Evolutionary conservation across 495 filamentous ascomycete species (phyloP), one percentile per base, ranked within the genome.

Genomic region (Hypoxylon lenormandii): DNA sequence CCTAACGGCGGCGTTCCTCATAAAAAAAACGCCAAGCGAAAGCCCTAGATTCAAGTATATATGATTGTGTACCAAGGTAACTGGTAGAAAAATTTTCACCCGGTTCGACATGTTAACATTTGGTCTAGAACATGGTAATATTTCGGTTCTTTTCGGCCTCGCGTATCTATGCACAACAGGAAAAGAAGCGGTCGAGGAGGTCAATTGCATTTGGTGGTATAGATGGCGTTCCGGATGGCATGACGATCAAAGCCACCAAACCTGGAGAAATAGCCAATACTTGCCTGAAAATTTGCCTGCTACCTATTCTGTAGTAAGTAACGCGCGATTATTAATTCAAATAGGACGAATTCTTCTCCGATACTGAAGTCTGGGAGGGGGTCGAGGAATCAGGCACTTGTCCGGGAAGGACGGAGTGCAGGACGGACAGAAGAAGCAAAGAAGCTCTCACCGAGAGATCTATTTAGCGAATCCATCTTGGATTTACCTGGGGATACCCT

Each of bases 181-280:
- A 40, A 60, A 57, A 61, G 53, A 71, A 55, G 57, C 68, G 68
- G 62, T 66, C 53, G 30, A 71, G 62, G 57, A 62, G 68, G 62
- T 66, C 53, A 63, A 42, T 48, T 49, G 11, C 43, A 12, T 49
- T 47, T 51, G 26, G 28, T 47, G 23, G 37, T 57, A n/a, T n/a
- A 5, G 51, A 70, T 61, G 62, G 68, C 62, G 68, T 63, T 59
- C 62, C 62, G 68, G 42, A 57, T 42, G 40, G 62, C 57, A 66
- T 53, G 68, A 45, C 52, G 52, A 71, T 66, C 57, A 58, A 66
- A 71, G 68, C 68, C 68, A 71, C 62, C 55, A 49, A 53, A 16
- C 28, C 48, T 43, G 58, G 21, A n/a, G 38, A 21, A 58, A 47
- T 40, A 66, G 46, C 68, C 57, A 71, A 66, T 71, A 54, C 62